Conservation (phyloP, 2,329 filamentous ascomycete species). For the Achaetomium macrosporum region DNA sequence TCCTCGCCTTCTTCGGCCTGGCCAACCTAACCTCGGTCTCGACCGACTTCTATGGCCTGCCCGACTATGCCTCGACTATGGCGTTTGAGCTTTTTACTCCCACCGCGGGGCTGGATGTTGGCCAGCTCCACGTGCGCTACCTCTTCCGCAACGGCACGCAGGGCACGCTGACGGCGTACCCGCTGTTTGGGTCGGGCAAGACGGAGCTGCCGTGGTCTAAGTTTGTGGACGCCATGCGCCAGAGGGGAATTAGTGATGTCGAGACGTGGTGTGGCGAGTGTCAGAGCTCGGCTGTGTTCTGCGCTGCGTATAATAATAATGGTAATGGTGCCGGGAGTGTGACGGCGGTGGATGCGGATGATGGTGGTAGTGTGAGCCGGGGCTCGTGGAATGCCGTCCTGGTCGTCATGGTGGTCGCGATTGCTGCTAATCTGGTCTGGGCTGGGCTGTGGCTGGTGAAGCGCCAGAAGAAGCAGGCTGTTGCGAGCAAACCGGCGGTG, state of each 20-base stretch:
- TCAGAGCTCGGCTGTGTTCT: slow-evolving; percentile 64
- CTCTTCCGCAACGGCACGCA: slow-evolving; percentile 56
- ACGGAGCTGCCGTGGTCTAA: slow-evolving; percentile 59
- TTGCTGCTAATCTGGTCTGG: slow-evolving; percentile 4
- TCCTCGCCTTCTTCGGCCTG: slow-evolving; percentile 59
- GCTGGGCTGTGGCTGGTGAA: neutral
- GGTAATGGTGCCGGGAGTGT: neutral
- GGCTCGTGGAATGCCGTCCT: slow-evolving; percentile 8
- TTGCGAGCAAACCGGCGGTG: no score
- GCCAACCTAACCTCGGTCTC: slow-evolving; percentile 46
- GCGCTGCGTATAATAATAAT: slow-evolving; percentile 37
- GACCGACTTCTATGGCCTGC: slow-evolving; percentile 65
- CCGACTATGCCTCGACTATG: slow-evolving; percentile 81
- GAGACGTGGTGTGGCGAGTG: slow-evolving; percentile 72
- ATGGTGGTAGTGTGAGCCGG: neutral
- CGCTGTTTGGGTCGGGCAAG: slow-evolving; percentile 54
- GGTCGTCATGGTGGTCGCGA: slow-evolving; percentile 8
- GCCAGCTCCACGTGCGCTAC: slow-evolving; percentile 55
- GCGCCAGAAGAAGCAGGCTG: neutral
- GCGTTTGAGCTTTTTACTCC: slow-evolving; percentile 65
- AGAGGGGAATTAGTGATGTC: slow-evolving; percentile 43
- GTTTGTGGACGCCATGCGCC: slow-evolving; percentile 55
- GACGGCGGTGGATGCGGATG: neutral
- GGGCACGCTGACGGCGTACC: slow-evolving; percentile 48
- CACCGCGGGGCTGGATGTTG: slow-evolving; percentile 36